Evolutionary conservation across 768 basidiomycete species (phyloP), one percentile per base, ranked within the genome.

Genomic region (Mycena rosella): DNA sequence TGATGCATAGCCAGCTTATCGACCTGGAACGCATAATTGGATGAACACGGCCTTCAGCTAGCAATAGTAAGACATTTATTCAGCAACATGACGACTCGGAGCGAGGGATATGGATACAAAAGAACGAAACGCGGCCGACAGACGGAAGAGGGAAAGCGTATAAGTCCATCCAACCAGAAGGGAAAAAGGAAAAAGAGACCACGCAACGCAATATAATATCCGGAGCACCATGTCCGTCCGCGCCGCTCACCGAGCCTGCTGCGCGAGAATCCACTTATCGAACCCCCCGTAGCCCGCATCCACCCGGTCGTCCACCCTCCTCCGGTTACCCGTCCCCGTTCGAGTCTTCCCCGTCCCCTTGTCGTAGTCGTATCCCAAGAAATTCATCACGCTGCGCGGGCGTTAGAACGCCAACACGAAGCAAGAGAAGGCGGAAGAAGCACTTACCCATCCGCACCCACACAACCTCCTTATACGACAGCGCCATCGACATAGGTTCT

Each of bases 401-500:
- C n/a, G 55, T 68, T 38, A 52, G 38, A 26, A 18, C 5, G 17
- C 22, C 24, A 24, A 14, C 18, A 44, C 10, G 9, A 76, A 61
- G 48, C 36, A n/a, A n/a, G 57, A 44, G 24, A 30, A 56, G 24
- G 32, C 22, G 27, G 40, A 38, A 69, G n/a, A 18, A 83, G 81
- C 69, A 96, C 94, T 96, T 96, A 72, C 96, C 94, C 94, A 78
- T 96, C 94, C 29, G 93, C 93, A 82, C 94, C 94, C 30, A 96
- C 93, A 96, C 94, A 0, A 96, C 91, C 75, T 96, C 94, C 74
- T 96, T 95, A 71, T 95, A 92, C 72, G 92, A 95, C 73, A 96
- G 77, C 70, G 94, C 94, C 90, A 97, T 93, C 68, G 92, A 93
- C 95, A 96, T 96, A 9, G 95, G n/a, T n/a, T n/a, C n/a, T 96